phyloP scores from a whole-genome alignment of 164 flowering plant species.

The Amborella trichopoda region DNA sequence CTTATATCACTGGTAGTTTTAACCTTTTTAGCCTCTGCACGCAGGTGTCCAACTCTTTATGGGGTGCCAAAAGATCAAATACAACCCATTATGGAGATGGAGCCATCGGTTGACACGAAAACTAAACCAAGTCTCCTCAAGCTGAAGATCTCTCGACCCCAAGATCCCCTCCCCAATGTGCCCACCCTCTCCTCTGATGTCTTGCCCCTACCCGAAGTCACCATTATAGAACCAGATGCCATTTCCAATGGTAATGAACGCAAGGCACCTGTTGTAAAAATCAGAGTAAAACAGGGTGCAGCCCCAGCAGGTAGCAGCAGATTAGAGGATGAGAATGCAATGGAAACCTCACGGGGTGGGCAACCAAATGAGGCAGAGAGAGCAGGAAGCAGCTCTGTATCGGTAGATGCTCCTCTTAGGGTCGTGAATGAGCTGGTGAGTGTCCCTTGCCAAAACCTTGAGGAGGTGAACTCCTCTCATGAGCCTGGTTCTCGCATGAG shows the following conservation, averaged over 20 bases:
- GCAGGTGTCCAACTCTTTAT: conserved; percentile 74
- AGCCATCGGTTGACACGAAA: conserved; percentile 35
- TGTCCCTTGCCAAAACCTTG: conserved; percentile 43
- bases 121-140: conserved; percentile 32
- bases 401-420: conserved; percentile 81
- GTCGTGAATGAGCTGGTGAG: conserved; percentile 32
- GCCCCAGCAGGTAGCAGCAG: conserved; percentile 38
- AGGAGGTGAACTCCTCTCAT: conserved; percentile 78
- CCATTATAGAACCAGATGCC: conserved; percentile 39
- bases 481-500: conserved; percentile 70
- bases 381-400: conserved; percentile 73
- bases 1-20: not conserved
- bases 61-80: conserved; percentile 65
- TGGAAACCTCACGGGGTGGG: conserved; percentile 40
- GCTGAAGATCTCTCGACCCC: conserved; percentile 23
- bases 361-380: conserved; percentile 29
- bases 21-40: not conserved
- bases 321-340: conserved; percentile 38
- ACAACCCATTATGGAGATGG: conserved; percentile 24
- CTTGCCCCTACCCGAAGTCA: conserved; percentile 20
- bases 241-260: conserved; percentile 52
- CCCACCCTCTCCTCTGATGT: conserved; percentile 7
- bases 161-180: not conserved
- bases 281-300: conserved; percentile 54
- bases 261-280: conserved; percentile 49